Percentiles rank a stretch among this genome's conserved stretches.
Conservation (phyloP, 139 green algal species). For the Desmodesmus armatus region DNA sequence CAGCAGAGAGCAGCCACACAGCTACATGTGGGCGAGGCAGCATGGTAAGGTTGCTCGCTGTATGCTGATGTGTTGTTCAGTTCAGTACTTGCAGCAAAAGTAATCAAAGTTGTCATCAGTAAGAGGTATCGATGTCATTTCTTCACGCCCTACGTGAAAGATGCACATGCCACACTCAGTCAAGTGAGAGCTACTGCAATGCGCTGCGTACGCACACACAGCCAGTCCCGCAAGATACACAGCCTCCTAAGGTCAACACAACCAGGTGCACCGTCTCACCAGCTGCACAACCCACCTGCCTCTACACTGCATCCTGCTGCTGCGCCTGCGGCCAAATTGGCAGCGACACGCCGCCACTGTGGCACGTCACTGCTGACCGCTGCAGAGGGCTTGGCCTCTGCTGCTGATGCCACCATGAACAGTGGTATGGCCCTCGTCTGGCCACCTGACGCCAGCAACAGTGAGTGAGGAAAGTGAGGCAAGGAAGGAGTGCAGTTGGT, state of each 20-base stretch:
- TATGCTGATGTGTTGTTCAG: neutral
- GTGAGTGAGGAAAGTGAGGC: neutral
- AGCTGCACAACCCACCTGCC: constrained; percentile 67
- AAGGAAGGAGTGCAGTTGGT: too few species aligned
- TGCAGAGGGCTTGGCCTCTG: neutral
- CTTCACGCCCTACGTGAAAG: too few species aligned
- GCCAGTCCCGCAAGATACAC: too few species aligned
- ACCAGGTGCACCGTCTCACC: too few species aligned
- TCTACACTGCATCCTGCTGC: constrained; percentile 88
- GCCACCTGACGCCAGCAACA: constrained; percentile 14
- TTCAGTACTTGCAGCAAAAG: neutral
- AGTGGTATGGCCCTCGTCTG: constrained; percentile 41
- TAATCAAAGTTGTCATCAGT: too few species aligned
- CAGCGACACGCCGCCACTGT: constrained; percentile 72
- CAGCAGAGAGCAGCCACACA: neutral
- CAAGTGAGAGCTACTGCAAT: too few species aligned
- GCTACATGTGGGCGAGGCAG: neutral
- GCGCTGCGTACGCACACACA: too few species aligned
- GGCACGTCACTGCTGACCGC: constrained; percentile 22
- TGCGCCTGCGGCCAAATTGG: constrained; percentile 85
- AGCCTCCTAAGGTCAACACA: too few species aligned
- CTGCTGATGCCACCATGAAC: constrained; percentile 46
- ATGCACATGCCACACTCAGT: too few species aligned
- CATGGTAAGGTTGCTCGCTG: neutral
- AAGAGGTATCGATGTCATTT: too few species aligned